A percentile compares a stretch with the other conserved stretches of the same genome.
Evolutionary conservation across 2,329 filamentous ascomycete genomes (phyloP).

Genomic region (Calycina herbarum): DNA sequence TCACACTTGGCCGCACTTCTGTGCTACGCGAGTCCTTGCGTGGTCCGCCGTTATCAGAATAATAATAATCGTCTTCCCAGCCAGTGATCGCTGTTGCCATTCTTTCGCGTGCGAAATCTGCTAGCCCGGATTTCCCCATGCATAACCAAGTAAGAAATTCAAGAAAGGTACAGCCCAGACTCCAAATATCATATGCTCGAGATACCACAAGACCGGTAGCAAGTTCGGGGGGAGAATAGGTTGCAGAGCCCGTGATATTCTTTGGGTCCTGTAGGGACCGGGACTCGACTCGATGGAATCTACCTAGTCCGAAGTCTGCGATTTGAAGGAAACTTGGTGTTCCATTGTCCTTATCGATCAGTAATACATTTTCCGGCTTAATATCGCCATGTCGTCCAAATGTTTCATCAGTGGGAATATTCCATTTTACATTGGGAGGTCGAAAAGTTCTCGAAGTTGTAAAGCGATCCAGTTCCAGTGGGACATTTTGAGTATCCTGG

Average conservation of each 20-base stretch:
- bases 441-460: neutral
- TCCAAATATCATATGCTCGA: slow-evolving; percentile 34
- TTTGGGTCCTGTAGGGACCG: slow-evolving; percentile 29
- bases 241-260: slow-evolving; percentile 24
- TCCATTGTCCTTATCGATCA: slow-evolving; percentile 19
- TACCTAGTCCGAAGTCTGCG: slow-evolving; percentile 39
- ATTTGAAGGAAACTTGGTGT: slow-evolving; percentile 30
- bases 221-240: slow-evolving; percentile 42
- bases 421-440: neutral
- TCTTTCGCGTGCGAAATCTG: neutral
- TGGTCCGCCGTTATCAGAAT: neutral
- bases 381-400: slow-evolving; percentile 41
- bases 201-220: slow-evolving; percentile 18
- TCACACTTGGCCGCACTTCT: neutral
- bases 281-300: slow-evolving; percentile 35
- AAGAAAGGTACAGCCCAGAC: slow-evolving; percentile 35
- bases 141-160: slow-evolving; percentile 24
- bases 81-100: neutral
- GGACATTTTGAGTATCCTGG: neutral
- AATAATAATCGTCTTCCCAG: neutral
- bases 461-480: neutral
- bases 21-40: neutral
- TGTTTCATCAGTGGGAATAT: slow-evolving; percentile 9
- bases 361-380: slow-evolving; percentile 42
- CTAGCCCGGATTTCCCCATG: neutral